Conservation (phyloP, 169 alveolate genomes). For the Plasmodium reichenowi region DNA sequence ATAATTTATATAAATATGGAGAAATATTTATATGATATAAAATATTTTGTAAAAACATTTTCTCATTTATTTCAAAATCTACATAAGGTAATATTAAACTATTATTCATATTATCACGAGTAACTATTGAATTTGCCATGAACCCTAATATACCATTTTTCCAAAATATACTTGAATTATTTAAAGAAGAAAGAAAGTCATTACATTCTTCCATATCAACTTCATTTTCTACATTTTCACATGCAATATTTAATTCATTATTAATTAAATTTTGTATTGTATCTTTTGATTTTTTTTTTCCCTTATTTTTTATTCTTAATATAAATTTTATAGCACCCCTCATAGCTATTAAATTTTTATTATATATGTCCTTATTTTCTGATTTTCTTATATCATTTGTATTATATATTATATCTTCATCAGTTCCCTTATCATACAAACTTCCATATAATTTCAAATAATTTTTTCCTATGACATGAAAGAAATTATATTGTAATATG, state of each 20-base stretch:
- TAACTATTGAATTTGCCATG: slow-evolving; percentile 62
- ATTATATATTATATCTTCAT: background rate
- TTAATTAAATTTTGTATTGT: slow-evolving; percentile 32
- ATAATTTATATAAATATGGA: slow-evolving; percentile 70
- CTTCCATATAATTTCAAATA: slow-evolving; percentile 45
- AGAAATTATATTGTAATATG: slow-evolving; percentile 44
- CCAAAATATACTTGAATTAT: slow-evolving; percentile 69
- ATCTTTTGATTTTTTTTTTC: background rate
- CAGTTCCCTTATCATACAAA: slow-evolving; percentile 24
- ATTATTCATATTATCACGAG: slow-evolving; percentile 44
- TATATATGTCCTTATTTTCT: background rate
- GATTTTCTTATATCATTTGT: slow-evolving; percentile 11
- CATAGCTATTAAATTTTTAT: background rate
- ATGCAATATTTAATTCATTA: slow-evolving; percentile 37
- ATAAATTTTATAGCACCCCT: slow-evolving; percentile 29
- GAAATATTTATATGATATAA: slow-evolving; percentile 36
- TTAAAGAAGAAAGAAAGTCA: slow-evolving; percentile 60
- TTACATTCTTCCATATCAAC: slow-evolving; percentile 76
- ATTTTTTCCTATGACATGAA: slow-evolving; percentile 35
- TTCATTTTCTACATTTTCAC: slow-evolving; percentile 45
- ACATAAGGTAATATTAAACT: slow-evolving; percentile 39
- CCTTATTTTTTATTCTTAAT: slow-evolving; percentile 13
- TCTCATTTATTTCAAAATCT: slow-evolving; percentile 52
- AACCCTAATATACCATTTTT: slow-evolving; percentile 65
- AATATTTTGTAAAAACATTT: slow-evolving; percentile 64